Percentiles rank a stretch among this genome's conserved stretches.
Evolutionary conservation across 306 rosid genomes (phyloP).

Genomic region (Luffa acutangula): DNA sequence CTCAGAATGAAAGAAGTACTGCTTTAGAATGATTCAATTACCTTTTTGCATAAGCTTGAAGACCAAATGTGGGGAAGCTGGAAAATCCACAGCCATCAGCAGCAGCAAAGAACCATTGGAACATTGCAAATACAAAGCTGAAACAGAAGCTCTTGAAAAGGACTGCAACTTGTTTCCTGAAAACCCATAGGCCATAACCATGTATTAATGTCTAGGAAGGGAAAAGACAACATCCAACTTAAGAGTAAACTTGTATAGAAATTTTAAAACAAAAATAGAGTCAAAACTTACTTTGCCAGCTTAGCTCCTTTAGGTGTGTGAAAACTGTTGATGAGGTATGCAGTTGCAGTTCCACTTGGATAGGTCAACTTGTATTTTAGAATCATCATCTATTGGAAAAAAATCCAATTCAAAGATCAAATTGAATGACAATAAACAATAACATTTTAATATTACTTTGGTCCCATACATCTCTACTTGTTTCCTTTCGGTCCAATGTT

Average conservation of each 20-base stretch:
- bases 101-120: conserved; percentile 68
- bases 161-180: conserved; percentile 52
- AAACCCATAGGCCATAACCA: not conserved
- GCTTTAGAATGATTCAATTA: not conserved
- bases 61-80: conserved; percentile 67
- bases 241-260: not conserved
- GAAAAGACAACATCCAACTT: not conserved
- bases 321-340: conserved; percentile 60
- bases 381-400: conserved; percentile 43
- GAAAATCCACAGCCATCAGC: conserved; percentile 52
- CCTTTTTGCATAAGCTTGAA: conserved; percentile 38
- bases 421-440: not conserved
- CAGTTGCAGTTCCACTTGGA: conserved; percentile 89
- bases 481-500: not conserved
- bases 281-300: conserved; percentile 44
- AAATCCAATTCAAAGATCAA: not conserved
- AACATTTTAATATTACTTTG: not conserved
- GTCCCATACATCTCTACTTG: not conserved
- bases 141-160: conserved; percentile 52
- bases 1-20: not conserved
- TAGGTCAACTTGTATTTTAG: conserved; percentile 59
- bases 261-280: not conserved
- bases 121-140: conserved; percentile 44
- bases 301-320: conserved; percentile 81
- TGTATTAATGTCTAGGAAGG: not conserved